phyloP scores from a whole-genome alignment of 345 rosid genomes.

The Lagerstroemia speciosa region DNA sequence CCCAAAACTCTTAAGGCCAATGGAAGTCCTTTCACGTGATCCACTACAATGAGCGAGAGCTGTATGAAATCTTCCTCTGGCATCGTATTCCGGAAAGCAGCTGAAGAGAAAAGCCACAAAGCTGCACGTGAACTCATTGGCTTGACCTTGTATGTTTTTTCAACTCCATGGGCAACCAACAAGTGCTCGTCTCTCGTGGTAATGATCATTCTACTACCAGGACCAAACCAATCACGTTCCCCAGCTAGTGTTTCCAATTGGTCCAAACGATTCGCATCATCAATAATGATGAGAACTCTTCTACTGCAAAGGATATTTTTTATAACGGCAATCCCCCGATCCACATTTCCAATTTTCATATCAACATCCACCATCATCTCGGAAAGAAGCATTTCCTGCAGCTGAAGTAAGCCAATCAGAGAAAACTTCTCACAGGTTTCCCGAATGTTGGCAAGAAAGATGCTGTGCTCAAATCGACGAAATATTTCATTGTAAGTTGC shows the following conservation, averaged over 20 bases:
- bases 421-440: conserved; percentile 7
- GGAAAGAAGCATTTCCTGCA: conserved; percentile 14
- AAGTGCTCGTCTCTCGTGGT: conserved; percentile 17
- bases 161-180: not conserved
- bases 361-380: not conserved
- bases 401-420: not conserved
- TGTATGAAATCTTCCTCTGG: not conserved
- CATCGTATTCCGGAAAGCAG: conserved; percentile 3
- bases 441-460: conserved; percentile 27
- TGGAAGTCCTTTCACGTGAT: conserved; percentile 14
- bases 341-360: not conserved
- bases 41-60: not conserved
- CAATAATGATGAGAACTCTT: conserved; percentile 16
- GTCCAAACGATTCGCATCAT: conserved; percentile 11
- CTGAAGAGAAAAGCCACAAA: conserved; percentile 3
- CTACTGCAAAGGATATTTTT: not conserved
- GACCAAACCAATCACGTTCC: conserved; percentile 10
- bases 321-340: not conserved
- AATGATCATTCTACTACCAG: conserved; percentile 18
- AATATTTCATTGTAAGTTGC: conserved; percentile 15
- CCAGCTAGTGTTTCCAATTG: conserved; percentile 13
- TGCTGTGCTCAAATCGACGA: conserved; percentile 18
- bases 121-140: not conserved
- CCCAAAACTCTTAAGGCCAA: conserved; percentile 11
- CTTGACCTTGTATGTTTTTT: not conserved